phyloP scores from a whole-genome alignment of 495 filamentous ascomycete genomes.

The Acidomyces sp. region DNA sequence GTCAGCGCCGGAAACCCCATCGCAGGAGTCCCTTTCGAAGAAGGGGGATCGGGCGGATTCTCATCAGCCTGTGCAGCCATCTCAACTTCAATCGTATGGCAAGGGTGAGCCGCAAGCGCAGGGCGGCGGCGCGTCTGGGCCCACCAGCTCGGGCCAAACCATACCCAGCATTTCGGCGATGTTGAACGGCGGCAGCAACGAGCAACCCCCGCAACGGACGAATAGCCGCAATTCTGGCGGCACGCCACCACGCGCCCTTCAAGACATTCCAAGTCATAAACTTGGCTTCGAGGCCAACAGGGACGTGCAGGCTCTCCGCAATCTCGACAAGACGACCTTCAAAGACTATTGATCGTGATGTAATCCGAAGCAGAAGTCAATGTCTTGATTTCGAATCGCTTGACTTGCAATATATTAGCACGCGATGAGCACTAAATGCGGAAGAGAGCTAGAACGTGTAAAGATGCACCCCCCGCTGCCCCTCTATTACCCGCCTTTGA shows the following conservation, averaged over 20 bases:
- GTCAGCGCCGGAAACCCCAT: neutral
- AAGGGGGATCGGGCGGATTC: neutral
- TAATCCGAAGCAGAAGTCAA: too few relatives aligned
- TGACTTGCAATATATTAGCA: too few relatives aligned
- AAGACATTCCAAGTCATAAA: conserved; percentile 19
- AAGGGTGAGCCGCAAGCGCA: conserved; percentile 18
- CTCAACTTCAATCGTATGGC: neutral
- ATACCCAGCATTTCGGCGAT: conserved; percentile 29
- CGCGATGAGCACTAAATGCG: too few relatives aligned
- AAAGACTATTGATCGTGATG: conserved; percentile 9
- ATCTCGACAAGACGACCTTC: conserved; percentile 20
- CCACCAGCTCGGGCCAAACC: conserved; percentile 15
- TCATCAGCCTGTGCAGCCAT: conserved; percentile 1
- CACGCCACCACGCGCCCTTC: conserved; percentile 8
- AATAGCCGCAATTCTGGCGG: conserved; percentile 16
- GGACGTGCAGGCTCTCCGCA: conserved; percentile 17
- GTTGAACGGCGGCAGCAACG: conserved; percentile 21
- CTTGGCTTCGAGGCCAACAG: conserved; percentile 19
- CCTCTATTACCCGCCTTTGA: too few relatives aligned
- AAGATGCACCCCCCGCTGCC: too few relatives aligned
- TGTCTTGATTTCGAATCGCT: too few relatives aligned
- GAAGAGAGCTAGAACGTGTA: too few relatives aligned
- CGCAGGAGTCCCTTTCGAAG: neutral
- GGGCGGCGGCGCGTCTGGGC: conserved; percentile 4
- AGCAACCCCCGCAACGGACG: conserved; percentile 9